Base-by-base conservation (phyloP, 2,329 filamentous ascomycete genomes). In the Diaporthe australafricana region DNA sequence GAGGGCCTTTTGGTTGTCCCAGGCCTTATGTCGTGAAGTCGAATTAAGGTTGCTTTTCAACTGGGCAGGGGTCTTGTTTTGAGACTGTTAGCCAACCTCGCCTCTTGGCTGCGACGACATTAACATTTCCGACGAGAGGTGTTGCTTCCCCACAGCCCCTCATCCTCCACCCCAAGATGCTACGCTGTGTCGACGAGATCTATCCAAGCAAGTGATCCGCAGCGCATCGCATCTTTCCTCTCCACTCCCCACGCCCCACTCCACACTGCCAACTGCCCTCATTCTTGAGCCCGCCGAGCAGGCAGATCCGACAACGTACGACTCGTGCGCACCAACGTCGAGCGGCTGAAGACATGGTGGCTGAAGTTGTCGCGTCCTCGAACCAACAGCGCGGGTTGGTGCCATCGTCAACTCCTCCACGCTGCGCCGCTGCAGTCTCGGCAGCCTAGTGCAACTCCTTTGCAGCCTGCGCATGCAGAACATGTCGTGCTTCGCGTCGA, bases 31-130 rank as follows among this genome's bases (percentile, higher is more conserved):
- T 60, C 53, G 53, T 60, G 67, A 52, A 17, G 67, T 69, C 47
- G 53, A 60, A 69, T 60, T 69, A 69, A 69, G 67, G 42, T 69
- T 69, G 32, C 32, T 45, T 35, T 57, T 32, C 17, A 12, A 42
- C 5, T 27, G 22, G 12, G 17, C 27, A 60, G 50, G 66, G 66
- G 42, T 60, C 60, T 32, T 22, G 9, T n/a, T 22, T 12, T 30
- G 55, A 40, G n/a, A 25, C 53, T 69, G 66, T 69, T 69, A 69
- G 66, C 55, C 14, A 11, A 8, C 50, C n/a, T 16, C n/a, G 42
- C 60, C 9, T 5, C 60, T 48, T 25, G 5, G 11, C 60, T 7
- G 42, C 27, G 17, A 12, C 9, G 4, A 22, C 60, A 48, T 22
- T 63, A 63, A 63, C 60, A 63, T 27, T 47, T 30, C 12, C 40